A percentile compares a stretch with the other conserved stretches of the same genome.
phyloP scores from a whole-genome alignment of 139 green algal genomes.

The Monoraphidium neglectum region DNA sequence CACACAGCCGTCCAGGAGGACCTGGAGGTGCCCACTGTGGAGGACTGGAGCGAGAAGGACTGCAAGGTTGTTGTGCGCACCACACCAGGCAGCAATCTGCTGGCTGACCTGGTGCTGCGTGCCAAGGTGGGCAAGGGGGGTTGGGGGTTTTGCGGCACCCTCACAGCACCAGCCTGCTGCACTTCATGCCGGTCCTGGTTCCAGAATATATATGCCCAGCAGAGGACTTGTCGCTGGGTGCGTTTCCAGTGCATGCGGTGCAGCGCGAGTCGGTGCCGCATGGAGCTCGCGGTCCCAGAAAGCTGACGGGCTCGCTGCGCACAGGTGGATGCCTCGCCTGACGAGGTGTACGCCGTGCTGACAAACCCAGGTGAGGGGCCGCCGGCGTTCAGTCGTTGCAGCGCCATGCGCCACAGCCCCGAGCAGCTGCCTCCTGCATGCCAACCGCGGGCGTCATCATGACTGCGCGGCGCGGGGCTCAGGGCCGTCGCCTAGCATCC shows the following conservation, averaged over 20 bases:
- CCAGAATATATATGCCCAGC: too few relatives aligned
- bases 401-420: background rate
- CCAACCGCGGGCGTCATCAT: background rate
- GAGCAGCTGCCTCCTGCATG: background rate
- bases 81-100: slow-evolving; percentile 5
- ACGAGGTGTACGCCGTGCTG: slow-evolving; percentile 28
- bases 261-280: background rate
- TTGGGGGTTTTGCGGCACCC: too few relatives aligned
- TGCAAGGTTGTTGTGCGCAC: slow-evolving; percentile 16
- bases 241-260: background rate
- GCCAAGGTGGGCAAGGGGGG: slow-evolving; percentile 6
- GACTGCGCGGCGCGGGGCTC: background rate
- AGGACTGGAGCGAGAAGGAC: slow-evolving; percentile 26
- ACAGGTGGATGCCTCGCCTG: slow-evolving; percentile 18
- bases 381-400: background rate
- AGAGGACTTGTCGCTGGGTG: too few relatives aligned
- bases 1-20: too few relatives aligned
- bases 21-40: slow-evolving; percentile 19
- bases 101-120: slow-evolving; percentile 26
- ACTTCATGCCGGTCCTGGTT: too few relatives aligned
- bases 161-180: too few relatives aligned
- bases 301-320: background rate
- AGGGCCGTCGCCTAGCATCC: background rate
- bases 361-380: slow-evolving; percentile 16
- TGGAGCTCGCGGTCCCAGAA: background rate